Evolutionary conservation across 257 asterid species (phyloP).

Genomic region (Perilla frutescens): DNA sequence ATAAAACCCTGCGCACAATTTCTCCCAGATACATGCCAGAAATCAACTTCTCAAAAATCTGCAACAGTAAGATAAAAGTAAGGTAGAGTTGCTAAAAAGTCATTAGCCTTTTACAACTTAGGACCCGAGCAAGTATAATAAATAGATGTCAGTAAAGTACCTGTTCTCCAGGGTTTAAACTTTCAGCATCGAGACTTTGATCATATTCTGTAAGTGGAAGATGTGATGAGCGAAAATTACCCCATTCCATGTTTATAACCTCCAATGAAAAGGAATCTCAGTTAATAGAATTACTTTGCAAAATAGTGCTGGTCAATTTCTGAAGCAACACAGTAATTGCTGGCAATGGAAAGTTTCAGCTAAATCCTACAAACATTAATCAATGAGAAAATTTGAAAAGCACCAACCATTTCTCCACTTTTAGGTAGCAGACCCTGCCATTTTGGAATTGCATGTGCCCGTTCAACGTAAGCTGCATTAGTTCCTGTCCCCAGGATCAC

Average conservation of each 20-base stretch:
- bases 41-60: conserved; percentile 86
- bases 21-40: conserved; percentile 99
- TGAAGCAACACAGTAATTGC: conserved; percentile 20
- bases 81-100: not conserved
- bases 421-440: conserved; percentile 76
- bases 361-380: not conserved
- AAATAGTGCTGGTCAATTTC: not conserved
- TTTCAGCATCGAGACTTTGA: conserved; percentile 73
- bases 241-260: conserved; percentile 99
- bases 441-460: conserved; percentile 82
- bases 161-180: conserved; percentile 96
- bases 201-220: conserved; percentile 88
- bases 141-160: conserved; percentile 36
- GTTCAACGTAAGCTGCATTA: conserved; percentile 93
- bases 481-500: conserved; percentile 95
- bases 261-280: conserved; percentile 36
- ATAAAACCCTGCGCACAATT: conserved; percentile 84
- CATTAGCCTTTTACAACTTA: conserved; percentile 8
- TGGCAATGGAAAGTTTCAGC: not conserved
- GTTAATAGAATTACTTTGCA: conserved; percentile 13
- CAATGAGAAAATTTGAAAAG: conserved; percentile 3
- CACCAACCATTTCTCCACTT: conserved; percentile 82
- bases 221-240: conserved; percentile 85
- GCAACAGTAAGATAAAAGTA: conserved; percentile 36
- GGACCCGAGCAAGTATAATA: not conserved